These are phyloP conservation scores for Diplosphaera chodatii DNA, from an alignment of 139 green algal genomes.

Conservation along the genomic window DNA sequence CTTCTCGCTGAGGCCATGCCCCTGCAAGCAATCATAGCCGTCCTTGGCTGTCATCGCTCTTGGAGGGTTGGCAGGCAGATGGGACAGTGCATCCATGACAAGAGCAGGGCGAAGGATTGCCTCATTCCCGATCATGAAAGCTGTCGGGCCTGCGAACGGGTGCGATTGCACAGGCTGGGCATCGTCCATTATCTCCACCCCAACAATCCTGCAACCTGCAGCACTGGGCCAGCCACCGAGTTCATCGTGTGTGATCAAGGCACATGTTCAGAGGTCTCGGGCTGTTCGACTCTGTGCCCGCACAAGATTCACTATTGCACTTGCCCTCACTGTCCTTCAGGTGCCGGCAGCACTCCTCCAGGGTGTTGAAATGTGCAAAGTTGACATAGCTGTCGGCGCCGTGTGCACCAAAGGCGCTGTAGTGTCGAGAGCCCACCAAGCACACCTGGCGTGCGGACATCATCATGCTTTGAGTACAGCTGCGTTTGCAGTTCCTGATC, in stretches of 20 bases:
- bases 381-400: slow-evolving; percentile 58
- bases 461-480: too few species aligned
- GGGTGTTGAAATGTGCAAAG: slow-evolving; percentile 60
- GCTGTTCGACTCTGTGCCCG: too few species aligned
- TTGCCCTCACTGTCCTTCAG: slow-evolving; percentile 30
- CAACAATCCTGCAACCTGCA: slow-evolving; percentile 64
- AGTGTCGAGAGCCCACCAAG: slow-evolving; percentile 75
- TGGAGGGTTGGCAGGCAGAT: too few species aligned
- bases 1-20: slow-evolving; percentile 66
- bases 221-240: not conserved
- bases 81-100: not conserved
- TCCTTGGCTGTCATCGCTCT: too few species aligned
- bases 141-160: slow-evolving; percentile 72
- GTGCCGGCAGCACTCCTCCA: slow-evolving; percentile 57
- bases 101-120: slow-evolving; percentile 12
- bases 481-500: too few species aligned
- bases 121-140: slow-evolving; percentile 93
- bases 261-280: too few species aligned
- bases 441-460: slow-evolving; percentile 30
- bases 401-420: slow-evolving; percentile 88
- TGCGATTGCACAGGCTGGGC: slow-evolving; percentile 64
- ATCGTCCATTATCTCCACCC: slow-evolving; percentile 79
- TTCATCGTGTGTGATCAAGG: not conserved
- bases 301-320: not conserved
- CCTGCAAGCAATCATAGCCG: too few species aligned